A percentile compares a stretch with the other conserved stretches of the same genome.
phyloP scores from a whole-genome alignment of 2,329 filamentous ascomycete species.

The Fusarium hostae region DNA sequence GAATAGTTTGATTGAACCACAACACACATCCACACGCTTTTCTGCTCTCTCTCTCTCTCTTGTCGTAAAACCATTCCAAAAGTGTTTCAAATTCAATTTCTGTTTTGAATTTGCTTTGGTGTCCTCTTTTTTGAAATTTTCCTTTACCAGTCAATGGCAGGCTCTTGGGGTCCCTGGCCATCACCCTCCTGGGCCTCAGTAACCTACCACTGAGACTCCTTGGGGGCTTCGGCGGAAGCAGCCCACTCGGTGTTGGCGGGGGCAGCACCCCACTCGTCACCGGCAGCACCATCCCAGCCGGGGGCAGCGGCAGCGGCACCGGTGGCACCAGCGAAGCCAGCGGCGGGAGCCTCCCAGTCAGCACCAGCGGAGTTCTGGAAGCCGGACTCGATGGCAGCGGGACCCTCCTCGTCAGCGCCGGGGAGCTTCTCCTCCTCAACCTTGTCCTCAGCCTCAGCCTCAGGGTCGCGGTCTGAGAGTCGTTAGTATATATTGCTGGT shows the following conservation, averaged over 20 bases:
- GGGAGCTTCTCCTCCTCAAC: constrained; percentile 91
- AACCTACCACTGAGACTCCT: constrained; percentile 66
- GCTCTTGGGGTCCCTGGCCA: neutral
- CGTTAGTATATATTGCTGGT: constrained; percentile 24
- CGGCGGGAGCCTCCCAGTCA: constrained; percentile 88
- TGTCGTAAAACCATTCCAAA: constrained; percentile 26
- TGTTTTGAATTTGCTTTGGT: constrained; percentile 28
- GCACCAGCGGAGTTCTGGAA: constrained; percentile 70
- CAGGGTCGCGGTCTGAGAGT: constrained; percentile 86
- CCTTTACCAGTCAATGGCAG: constrained; percentile 32
- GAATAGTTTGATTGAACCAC: constrained; percentile 42
- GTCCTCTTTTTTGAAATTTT: constrained; percentile 32
- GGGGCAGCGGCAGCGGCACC: constrained; percentile 51
- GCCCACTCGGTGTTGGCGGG: constrained; percentile 76
- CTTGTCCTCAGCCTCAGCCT: constrained; percentile 99
- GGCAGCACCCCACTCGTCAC: constrained; percentile 73
- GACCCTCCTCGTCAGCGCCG: constrained; percentile 84
- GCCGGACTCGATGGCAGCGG: constrained; percentile 80
- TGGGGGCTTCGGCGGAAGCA: constrained; percentile 66
- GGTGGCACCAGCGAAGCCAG: constrained; percentile 73
- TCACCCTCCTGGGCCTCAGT: constrained; percentile 33
- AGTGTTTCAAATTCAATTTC: constrained; percentile 15
- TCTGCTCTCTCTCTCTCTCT: constrained; percentile 30
- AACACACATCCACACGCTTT: constrained; percentile 37
- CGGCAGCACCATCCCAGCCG: constrained; percentile 68